A percentile compares a stretch with the other conserved stretches of the same genome.
Evolutionary conservation across 2,329 filamentous ascomycete genomes (phyloP).

Genomic region (Proliferodiscus dingleyae): DNA sequence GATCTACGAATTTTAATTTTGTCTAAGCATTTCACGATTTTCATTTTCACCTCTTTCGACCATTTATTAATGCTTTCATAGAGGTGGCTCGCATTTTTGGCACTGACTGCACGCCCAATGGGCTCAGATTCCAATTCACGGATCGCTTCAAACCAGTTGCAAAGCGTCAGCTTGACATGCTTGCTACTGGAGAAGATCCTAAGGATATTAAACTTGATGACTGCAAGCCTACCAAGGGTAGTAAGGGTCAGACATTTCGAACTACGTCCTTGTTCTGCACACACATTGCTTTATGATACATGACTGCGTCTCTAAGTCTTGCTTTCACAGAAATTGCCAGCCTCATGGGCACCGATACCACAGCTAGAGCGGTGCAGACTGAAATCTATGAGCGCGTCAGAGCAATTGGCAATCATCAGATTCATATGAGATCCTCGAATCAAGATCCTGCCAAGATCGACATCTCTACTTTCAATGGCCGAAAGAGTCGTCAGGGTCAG

Average conservation of each 20-base stretch:
- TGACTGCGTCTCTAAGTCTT: background rate
- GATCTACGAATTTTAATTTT: constrained; percentile 2
- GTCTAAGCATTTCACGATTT: constrained; percentile 5
- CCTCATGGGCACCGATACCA: constrained; percentile 1
- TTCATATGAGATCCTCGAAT: background rate
- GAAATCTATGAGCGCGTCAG: background rate
- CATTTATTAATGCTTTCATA: constrained; percentile 9
- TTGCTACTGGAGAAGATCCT: constrained; percentile 42
- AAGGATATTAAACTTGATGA: constrained; percentile 20
- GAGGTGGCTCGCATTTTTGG: constrained; percentile 23
- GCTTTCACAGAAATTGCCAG: constrained; percentile 3
- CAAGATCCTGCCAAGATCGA: constrained; percentile 4
- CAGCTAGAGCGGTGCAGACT: background rate
- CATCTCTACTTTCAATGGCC: background rate
- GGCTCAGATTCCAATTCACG: constrained; percentile 19
- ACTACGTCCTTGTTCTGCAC: background rate
- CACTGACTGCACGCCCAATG: constrained; percentile 20
- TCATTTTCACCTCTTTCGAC: background rate
- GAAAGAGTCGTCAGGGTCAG: background rate
- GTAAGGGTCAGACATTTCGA: constrained; percentile 4
- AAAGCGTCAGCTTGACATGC: constrained; percentile 42
- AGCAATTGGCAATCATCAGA: background rate
- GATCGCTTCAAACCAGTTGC: constrained; percentile 45
- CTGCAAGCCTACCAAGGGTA: constrained; percentile 7
- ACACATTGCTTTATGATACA: background rate